Percentiles rank a stretch among this genome's conserved stretches.
Conservation (phyloP, 1,139 yeast genomes). For the Saccharomyces uvarum region DNA sequence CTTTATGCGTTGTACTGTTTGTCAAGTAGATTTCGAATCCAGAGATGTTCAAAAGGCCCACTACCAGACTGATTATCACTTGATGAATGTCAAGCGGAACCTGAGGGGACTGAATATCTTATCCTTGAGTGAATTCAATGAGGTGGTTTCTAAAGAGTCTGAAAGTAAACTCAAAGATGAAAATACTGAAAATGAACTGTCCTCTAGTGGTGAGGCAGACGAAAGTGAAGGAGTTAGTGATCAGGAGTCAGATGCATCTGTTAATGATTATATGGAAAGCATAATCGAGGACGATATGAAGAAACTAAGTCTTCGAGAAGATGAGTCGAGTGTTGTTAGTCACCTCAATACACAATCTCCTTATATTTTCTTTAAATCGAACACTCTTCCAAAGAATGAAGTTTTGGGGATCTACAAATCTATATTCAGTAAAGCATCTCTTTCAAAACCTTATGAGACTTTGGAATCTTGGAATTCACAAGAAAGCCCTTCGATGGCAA, state of each 20-base stretch:
- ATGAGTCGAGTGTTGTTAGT: conserved; percentile 36
- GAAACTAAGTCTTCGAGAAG: conserved; percentile 10
- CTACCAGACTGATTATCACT: conserved; percentile 55
- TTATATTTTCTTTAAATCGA: conserved; percentile 47
- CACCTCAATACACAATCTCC: conserved; percentile 62
- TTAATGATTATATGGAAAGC: conserved; percentile 5
- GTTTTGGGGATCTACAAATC: conserved; percentile 68
- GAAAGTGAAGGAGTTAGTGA: not conserved
- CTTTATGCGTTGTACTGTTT: conserved; percentile 17
- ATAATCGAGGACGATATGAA: conserved; percentile 9
- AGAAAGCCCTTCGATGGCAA: conserved; percentile 21
- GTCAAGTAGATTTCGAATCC: conserved; percentile 26
- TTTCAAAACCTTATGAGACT: conserved; percentile 33
- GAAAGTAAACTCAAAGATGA: conserved; percentile 40
- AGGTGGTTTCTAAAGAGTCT: conserved; percentile 38
- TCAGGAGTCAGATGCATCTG: not conserved
- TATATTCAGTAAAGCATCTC: conserved; percentile 41
- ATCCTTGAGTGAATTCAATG: conserved; percentile 54
- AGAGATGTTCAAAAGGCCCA: conserved; percentile 35
- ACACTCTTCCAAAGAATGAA: conserved; percentile 38
- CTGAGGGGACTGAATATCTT: conserved; percentile 42
- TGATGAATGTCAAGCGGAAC: conserved; percentile 52
- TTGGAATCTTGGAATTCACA: conserved; percentile 25
- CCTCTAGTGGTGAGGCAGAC: conserved; percentile 13
- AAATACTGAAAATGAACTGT: conserved; percentile 49